Evolutionary conservation across 352 stramenopile species (phyloP), one percentile per base, ranked within the genome.

Genomic region (Globisporangium takayamanum): DNA sequence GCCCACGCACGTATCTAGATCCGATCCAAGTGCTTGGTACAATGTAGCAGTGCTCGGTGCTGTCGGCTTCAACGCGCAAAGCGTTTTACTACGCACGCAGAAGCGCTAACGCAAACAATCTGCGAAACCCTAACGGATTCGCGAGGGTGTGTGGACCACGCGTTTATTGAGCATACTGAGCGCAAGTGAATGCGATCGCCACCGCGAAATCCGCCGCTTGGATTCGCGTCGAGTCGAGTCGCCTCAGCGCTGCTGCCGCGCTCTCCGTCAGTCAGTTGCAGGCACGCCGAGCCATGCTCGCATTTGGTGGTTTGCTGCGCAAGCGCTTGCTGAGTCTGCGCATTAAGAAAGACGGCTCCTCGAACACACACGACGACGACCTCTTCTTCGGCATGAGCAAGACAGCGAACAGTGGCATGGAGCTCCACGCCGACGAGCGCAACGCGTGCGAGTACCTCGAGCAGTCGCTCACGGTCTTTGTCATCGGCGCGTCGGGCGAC

Each of bases 401-500:
- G 22, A 22, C 22, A 22, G 22, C 22, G 8, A 22, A 42, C 33
- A 59, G 42, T 30, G 59, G 44, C 46, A 67, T 63, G 52, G 55
- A 72, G 49, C 64, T 69, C 15, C 64, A 74, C 50, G 46, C 50
- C 25, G 73, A 84, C 58, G 79, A 84, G 67, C 76, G 76, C 67
- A 67, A 84, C 56, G 67, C 66, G 28, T 89, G 80, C 61, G 73
- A 88, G 66, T 92, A 83, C 72, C 76, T 88, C 42, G 57, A 87
- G 36, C 64, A 78, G 51, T 73, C 76, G 41, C 70, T 96, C 52
- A 90, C 79, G 30, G 71, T 96, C 52, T 90, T 96, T 59, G 87
- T 96, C 20, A 84, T 95, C 55, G 87, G 87, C 57, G 87, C 87
- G 1, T 95, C 87, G 14, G 87, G 87, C 53, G 87, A 96, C 62